Evolutionary conservation across 257 asterid species (phyloP).

Genomic region (Dorcoceras hygrometricum): DNA sequence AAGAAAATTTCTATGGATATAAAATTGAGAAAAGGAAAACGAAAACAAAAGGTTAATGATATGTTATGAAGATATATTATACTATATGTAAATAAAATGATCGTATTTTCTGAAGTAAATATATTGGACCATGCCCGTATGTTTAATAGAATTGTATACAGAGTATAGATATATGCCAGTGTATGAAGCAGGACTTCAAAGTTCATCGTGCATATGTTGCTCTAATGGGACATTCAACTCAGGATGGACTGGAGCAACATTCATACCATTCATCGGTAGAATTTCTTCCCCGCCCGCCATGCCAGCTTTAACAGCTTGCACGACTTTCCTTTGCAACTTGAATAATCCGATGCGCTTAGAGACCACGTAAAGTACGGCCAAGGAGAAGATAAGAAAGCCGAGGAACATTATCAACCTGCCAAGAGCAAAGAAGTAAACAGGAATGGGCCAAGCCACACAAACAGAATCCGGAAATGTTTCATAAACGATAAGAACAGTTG

Average conservation of each 20-base stretch:
- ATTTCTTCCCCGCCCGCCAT: conserved; percentile 50
- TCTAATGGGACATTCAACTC: conserved; percentile 45
- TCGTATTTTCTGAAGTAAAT: no score
- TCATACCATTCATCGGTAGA: conserved; percentile 36
- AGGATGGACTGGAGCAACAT: conserved; percentile 47
- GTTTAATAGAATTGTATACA: no score
- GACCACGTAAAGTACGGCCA: conserved; percentile 88
- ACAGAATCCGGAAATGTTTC: background rate
- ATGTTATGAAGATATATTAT: no score
- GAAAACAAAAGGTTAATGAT: no score
- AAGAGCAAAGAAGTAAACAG: conserved; percentile 19
- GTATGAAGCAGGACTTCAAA: conserved; percentile 31
- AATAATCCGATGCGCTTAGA: conserved; percentile 89
- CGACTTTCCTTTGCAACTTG: conserved; percentile 71
- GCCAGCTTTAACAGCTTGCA: conserved; percentile 73
- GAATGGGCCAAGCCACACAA: conserved; percentile 13
- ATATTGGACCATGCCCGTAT: no score
- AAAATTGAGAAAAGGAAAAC: no score
- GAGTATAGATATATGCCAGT: no score
- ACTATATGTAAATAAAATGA: no score
- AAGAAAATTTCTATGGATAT: no score
- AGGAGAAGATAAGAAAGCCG: conserved; percentile 72
- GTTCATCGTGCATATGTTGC: conserved; percentile 77
- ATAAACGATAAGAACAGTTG: background rate
- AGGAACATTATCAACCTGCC: conserved; percentile 62